Base-by-base conservation (phyloP, 2,329 filamentous ascomycete species). In the Penicillium occitanis region DNA sequence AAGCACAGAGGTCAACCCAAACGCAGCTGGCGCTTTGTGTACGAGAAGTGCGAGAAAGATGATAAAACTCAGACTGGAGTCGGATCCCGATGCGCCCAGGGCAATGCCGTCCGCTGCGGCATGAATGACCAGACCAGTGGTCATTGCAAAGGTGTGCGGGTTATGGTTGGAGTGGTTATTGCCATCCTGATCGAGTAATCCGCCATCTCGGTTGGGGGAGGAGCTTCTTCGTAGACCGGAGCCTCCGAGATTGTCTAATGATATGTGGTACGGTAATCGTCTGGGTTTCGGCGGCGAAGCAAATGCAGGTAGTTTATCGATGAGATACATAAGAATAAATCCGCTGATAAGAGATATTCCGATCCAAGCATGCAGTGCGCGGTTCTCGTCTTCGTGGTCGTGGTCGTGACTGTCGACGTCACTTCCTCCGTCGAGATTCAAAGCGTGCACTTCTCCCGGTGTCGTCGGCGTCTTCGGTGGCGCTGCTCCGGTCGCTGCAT, bases 1-100 rank as follows among this genome's bases (percentile, higher is more conserved):
- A 57, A 99, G 81, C 1, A 97, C 87, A 1, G 93, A 93, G 0
- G 94, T 98, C 58, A 99, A 81, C 0, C 95, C 95, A 80, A 99
- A 99, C 0, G 95, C 93, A 1, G 95, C 95, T 0, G 93, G 94
- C 1, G 93, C 94, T 80, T 98, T 99, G 79, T 99, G 95, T 5
- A 98, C 87, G 91, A 99, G 96, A 71, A 99, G 95, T 11, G 95
- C 95, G 48, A 97, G 80, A 77, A 99, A 99, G 46, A 99, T 92
- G 71, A 99, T 91, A 67, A 98, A 88, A 42, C 91, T 92, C 11
- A 99, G 81, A 66, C 90, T 90, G 68, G 87, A 87, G 71, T 92
- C 89, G 3, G 91, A 90, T 3, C 90, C 91, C 0, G 93, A 97
- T 28, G 95, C 95, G 25, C 95, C 95, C 79, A 99, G 89, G 2